Base-by-base conservation (phyloP, 352 stramenopile species). In the Phytopythium chamaehyphon region DNA sequence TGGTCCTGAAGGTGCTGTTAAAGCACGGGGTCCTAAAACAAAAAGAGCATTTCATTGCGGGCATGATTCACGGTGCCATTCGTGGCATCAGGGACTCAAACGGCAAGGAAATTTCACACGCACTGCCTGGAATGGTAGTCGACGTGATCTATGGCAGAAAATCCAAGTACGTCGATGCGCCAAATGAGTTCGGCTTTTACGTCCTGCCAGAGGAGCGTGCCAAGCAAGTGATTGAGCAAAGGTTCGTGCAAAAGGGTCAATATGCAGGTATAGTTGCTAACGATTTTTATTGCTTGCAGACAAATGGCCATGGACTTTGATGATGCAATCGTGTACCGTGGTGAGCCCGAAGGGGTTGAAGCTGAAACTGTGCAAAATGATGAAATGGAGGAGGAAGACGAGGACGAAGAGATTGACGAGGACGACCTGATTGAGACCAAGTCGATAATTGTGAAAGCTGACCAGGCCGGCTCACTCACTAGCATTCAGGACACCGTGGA, bases 401-500 rank as follows among this genome's bases (percentile, higher is more conserved):
- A 51, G 15, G 18, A 65, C 0, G 60, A 70, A 18, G 61, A 71
- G 11, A 69, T 72, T 12, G 60, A 73, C 15, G 67, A 82, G 35
- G 64, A 68, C 51, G 55, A 84, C 55, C 40, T 71, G 40, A 58
- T 76, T 31, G 65, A 65, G 55, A 70, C 61, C 18, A 86, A 84
- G 61, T 69, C 72, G 9, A 88, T 94, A 44, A 73, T 94, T 55
- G 73, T 93, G 16, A 94, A 92, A 58, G 76, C 84, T 2, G 84
- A 94, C 43, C 69, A 67, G 2, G 82, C 80, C 11, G 82, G 79
- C 7, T 90, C 84, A n/a, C 71, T 92, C 39, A 83, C 76, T 19
- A 94, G 75, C 33, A 90, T 94, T 42, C 76, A 90, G 50, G 83
- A 94, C 47, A 91, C 79, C 24, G 81, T 94, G 16, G 81, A 92